phyloP scores from a whole-genome alignment of 225 moss, liverwort and hornwort genomes.

The Polytrichum formosum region DNA sequence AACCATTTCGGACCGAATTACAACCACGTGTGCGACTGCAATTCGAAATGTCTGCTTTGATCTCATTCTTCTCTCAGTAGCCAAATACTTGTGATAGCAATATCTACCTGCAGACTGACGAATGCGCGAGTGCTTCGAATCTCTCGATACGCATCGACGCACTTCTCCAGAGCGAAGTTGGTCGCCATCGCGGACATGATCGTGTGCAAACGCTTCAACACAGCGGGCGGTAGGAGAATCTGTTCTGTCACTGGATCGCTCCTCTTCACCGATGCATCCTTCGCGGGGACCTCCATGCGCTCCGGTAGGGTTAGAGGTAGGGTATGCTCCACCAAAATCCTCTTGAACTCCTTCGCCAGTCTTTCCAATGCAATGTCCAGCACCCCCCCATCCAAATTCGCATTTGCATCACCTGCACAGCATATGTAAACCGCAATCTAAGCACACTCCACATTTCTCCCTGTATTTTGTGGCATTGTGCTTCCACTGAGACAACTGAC shows the following conservation, averaged over 20 bases:
- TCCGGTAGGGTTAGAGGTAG: conserved; percentile 57
- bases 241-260: conserved; percentile 31
- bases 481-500: no score
- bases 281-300: conserved; percentile 29
- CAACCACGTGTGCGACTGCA: no score
- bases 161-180: conserved; percentile 48
- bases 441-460: no score
- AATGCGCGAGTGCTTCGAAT: conserved; percentile 65
- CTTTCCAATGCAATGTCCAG: conserved; percentile 63
- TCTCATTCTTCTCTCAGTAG: no score
- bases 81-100: no score
- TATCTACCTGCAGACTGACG: conserved; percentile 51
- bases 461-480: no score
- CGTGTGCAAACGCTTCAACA: conserved; percentile 42
- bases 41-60: no score
- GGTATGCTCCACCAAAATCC: conserved; percentile 62
- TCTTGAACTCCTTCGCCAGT: conserved; percentile 66
- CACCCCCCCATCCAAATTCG: conserved; percentile 58
- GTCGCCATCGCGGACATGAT: conserved; percentile 41
- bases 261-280: conserved; percentile 10
- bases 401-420: conserved; percentile 32
- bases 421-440: no score
- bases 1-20: not conserved
- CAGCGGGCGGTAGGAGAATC: conserved; percentile 41
- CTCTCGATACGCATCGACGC: conserved; percentile 54